A percentile compares a stretch with the other conserved stretches of the same genome.
phyloP scores from a whole-genome alignment of 2,329 filamentous ascomycete genomes.

The Epichloe brachyelytri region DNA sequence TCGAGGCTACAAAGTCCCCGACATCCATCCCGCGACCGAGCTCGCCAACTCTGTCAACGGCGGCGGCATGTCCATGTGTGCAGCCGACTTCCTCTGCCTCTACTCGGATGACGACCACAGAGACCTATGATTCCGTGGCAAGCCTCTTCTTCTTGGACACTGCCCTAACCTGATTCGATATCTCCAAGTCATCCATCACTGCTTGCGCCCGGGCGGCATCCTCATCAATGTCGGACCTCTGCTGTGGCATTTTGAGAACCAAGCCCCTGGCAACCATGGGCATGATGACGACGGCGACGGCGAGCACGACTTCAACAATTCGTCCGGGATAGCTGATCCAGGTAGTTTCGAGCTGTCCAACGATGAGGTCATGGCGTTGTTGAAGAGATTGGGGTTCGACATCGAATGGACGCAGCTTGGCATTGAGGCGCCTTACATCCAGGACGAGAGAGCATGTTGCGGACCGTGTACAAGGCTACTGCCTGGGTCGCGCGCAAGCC shows the following conservation, averaged over 20 bases:
- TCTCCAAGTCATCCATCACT: conserved; percentile 68
- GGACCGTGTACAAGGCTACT: conserved; percentile 66
- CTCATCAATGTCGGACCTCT: conserved; percentile 86
- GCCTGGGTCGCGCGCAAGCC: conserved; percentile 79
- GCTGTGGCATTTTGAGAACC: conserved; percentile 89
- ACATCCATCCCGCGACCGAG: conserved; percentile 55
- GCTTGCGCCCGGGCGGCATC: conserved; percentile 63
- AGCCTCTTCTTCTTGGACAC: conserved; percentile 97
- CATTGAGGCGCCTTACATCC: conserved; percentile 72
- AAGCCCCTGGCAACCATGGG: conserved; percentile 45
- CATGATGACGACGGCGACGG: conserved; percentile 37
- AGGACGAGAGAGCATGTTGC: conserved; percentile 76
- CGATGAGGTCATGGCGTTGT: conserved; percentile 70
- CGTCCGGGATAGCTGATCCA: conserved; percentile 68
- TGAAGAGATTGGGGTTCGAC: conserved; percentile 63
- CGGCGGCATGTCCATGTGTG: conserved; percentile 81
- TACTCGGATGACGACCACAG: conserved; percentile 55
- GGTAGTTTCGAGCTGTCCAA: conserved; percentile 84
- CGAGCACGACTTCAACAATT: conserved; percentile 34
- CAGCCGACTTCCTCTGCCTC: conserved; percentile 82
- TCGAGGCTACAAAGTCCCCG: conserved; percentile 60
- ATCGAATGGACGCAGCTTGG: conserved; percentile 50
- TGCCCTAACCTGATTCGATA: conserved; percentile 83
- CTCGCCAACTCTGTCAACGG: conserved; percentile 26
- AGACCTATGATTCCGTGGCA: conserved; percentile 66